Percentiles rank a stretch among this genome's conserved stretches.
These are phyloP conservation scores for Xerocomus potaroensis DNA, from an alignment of 768 basidiomycete species.

Conservation along the genomic window DNA sequence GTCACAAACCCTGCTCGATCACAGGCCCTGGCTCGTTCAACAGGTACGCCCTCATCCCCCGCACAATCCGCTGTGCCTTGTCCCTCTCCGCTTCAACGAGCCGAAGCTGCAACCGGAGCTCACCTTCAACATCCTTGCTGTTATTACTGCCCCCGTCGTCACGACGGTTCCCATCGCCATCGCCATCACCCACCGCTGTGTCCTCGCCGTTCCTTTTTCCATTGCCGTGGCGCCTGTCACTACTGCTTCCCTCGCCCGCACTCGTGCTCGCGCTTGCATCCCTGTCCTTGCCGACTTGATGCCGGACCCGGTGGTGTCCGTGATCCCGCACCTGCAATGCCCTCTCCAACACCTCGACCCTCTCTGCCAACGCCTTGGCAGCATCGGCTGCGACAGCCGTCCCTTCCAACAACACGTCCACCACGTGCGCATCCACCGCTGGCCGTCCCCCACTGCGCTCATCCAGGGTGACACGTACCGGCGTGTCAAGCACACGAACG, in stretches of 20 bases:
- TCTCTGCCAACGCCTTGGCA: conserved; percentile 18
- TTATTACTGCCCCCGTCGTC: neutral
- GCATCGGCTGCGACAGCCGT: conserved; percentile 14
- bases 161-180: neutral
- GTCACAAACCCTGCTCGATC: too few species aligned
- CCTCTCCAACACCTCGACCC: conserved; percentile 23
- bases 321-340: conserved; percentile 6
- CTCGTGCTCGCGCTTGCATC: neutral
- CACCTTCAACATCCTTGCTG: conserved; percentile 1
- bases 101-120: conserved; percentile 10
- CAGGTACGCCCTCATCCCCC: conserved; percentile 15
- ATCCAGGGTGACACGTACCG: conserved; percentile 1
- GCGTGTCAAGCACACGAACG: conserved; percentile 7
- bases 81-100: conserved; percentile 21
- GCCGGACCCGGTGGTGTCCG: neutral
- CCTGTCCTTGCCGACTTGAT: neutral
- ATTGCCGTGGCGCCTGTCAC: too few species aligned
- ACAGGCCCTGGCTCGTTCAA: conserved; percentile 6
- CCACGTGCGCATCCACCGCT: conserved; percentile 5
- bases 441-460: conserved; percentile 3
- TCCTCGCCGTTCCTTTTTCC: neutral
- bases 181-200: too few species aligned
- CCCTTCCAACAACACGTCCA: conserved; percentile 16
- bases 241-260: too few species aligned
- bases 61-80: conserved; percentile 11